phyloP scores from a whole-genome alignment of 148 eudicot species.

The Silene uniflora region DNA sequence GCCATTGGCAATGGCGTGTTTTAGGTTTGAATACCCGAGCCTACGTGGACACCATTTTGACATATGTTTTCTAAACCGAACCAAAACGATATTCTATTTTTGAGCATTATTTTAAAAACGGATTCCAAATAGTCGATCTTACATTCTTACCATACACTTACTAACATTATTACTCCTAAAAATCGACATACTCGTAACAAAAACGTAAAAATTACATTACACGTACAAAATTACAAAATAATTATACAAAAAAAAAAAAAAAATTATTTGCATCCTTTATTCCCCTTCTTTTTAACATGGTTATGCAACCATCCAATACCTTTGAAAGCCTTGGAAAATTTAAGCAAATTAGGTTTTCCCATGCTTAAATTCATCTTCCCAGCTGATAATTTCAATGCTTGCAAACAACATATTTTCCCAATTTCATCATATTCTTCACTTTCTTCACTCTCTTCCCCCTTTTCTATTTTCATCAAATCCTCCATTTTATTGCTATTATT shows the following conservation, averaged over 20 bases:
- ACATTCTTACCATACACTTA: too few species aligned
- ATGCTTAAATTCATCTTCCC: slow-evolving; percentile 83
- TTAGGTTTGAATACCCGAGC: too few species aligned
- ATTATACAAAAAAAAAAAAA: not conserved
- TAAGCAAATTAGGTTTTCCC: slow-evolving; percentile 56
- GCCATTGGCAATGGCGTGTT: too few species aligned
- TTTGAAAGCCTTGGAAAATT: slow-evolving; percentile 67
- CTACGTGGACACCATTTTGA: too few species aligned
- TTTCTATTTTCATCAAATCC: slow-evolving; percentile 11
- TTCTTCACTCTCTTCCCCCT: slow-evolving; percentile 30
- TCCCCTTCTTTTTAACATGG: slow-evolving; percentile 28
- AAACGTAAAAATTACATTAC: too few species aligned
- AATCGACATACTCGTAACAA: too few species aligned
- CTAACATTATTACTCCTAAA: too few species aligned
- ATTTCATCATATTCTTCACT: slow-evolving; percentile 31
- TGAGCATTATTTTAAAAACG: too few species aligned
- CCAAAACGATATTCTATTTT: too few species aligned
- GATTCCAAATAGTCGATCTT: too few species aligned
- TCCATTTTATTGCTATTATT: slow-evolving; percentile 14
- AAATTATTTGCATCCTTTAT: slow-evolving; percentile 25
- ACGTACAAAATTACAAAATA: too few species aligned
- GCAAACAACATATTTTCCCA: slow-evolving; percentile 71
- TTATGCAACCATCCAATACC: slow-evolving; percentile 80
- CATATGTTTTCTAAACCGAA: too few species aligned
- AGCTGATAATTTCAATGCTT: slow-evolving; percentile 75